phyloP scores from a whole-genome alignment of 1,139 yeast genomes.

The Suhomyces chickasaworum region DNA sequence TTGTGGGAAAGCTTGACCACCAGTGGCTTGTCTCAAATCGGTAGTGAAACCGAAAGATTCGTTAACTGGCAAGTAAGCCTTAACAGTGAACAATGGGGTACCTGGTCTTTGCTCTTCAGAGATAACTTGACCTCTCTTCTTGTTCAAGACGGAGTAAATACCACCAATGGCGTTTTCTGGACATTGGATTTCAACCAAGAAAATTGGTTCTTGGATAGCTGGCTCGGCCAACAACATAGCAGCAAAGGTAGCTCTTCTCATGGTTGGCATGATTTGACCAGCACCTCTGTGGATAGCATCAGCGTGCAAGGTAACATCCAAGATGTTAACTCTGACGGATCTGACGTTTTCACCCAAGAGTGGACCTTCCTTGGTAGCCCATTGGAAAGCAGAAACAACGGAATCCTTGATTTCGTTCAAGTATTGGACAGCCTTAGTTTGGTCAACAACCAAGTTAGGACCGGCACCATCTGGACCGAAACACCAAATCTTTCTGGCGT shows the following conservation, averaged over 20 bases:
- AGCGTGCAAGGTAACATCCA: slow-evolving; percentile 99
- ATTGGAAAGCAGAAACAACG: slow-evolving; percentile 99
- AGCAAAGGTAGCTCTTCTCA: slow-evolving; percentile 99
- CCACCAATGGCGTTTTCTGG: slow-evolving; percentile 99
- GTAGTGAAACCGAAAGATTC: slow-evolving; percentile 99
- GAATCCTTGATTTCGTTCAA: slow-evolving; percentile 99
- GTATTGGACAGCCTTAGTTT: slow-evolving; percentile 99
- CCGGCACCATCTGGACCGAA: slow-evolving; percentile 99
- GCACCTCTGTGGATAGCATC: slow-evolving; percentile 99
- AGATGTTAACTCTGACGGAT: slow-evolving; percentile 95
- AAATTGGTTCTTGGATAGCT: slow-evolving; percentile 98
- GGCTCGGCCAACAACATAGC: slow-evolving; percentile 98
- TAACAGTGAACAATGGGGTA: slow-evolving; percentile 98
- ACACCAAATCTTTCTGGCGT: slow-evolving; percentile 99
- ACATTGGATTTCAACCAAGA: slow-evolving; percentile 99
- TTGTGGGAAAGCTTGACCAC: slow-evolving; percentile 99
- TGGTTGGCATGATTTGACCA: slow-evolving; percentile 99
- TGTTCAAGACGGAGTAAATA: slow-evolving; percentile 99
- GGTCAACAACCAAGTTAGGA: slow-evolving; percentile 98
- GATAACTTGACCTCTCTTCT: slow-evolving; percentile 99
- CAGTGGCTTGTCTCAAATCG: slow-evolving; percentile 99
- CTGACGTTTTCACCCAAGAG: slow-evolving; percentile 95
- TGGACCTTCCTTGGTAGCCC: slow-evolving; percentile 99
- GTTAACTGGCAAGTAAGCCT: slow-evolving; percentile 99
- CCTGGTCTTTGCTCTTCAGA: slow-evolving; percentile 99